Percentiles rank a stretch among this genome's conserved stretches.
These are phyloP conservation scores for Chiua virens DNA, from an alignment of 768 basidiomycete genomes.

Conservation along the genomic window DNA sequence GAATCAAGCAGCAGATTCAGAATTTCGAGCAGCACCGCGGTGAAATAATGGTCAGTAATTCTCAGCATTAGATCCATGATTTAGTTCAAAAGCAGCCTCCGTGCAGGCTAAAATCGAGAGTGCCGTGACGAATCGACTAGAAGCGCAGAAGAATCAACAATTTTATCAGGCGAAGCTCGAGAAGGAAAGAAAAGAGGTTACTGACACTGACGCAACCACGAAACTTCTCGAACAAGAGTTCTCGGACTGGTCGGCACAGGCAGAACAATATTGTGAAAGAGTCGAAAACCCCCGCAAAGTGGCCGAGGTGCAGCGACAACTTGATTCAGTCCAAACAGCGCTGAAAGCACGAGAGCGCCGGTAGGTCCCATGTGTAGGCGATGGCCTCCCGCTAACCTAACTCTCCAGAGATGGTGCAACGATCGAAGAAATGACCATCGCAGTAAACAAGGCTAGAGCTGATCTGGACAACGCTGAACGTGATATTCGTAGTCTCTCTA, in stretches of 20 bases:
- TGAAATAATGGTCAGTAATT: slow-evolving; percentile 43
- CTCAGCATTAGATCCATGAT: not conserved
- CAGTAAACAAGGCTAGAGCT: slow-evolving; percentile 64
- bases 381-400: not conserved
- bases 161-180: slow-evolving; percentile 55
- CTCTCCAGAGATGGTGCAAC: slow-evolving; percentile 65
- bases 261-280: slow-evolving; percentile 58
- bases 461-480: slow-evolving; percentile 58
- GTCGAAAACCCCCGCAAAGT: slow-evolving; percentile 58
- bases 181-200: slow-evolving; percentile 47
- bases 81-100: not conserved
- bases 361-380: slow-evolving; percentile 36
- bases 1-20: slow-evolving; percentile 47
- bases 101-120: slow-evolving; percentile 49
- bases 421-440: slow-evolving; percentile 73
- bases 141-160: slow-evolving; percentile 46
- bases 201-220: slow-evolving; percentile 43
- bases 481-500: slow-evolving; percentile 62
- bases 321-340: slow-evolving; percentile 63
- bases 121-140: slow-evolving; percentile 48
- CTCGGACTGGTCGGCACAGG: slow-evolving; percentile 63
- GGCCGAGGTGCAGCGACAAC: slow-evolving; percentile 54
- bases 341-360: slow-evolving; percentile 64
- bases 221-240: slow-evolving; percentile 62
- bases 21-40: slow-evolving; percentile 48